Base-by-base conservation (phyloP, 768 basidiomycete species). In the Trametes maxima region DNA sequence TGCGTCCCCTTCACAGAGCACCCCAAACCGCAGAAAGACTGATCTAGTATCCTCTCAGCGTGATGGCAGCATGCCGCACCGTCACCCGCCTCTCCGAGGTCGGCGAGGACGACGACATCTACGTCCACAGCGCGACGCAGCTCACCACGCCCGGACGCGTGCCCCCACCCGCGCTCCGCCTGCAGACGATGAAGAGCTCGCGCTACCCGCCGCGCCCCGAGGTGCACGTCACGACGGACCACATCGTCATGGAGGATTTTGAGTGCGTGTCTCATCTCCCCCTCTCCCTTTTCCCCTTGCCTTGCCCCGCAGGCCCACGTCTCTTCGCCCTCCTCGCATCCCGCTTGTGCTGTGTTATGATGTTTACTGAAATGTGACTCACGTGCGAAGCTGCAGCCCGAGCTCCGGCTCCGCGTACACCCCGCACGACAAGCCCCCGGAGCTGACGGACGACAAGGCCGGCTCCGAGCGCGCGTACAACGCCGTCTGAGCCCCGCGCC, bases 71-170 rank as follows among this genome's bases (percentile, higher is more conserved):
- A 28, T 86, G 86, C 70, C 82, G 88, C 45, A 82, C 85, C 28
- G 88, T 89, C 46, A 86, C 88, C 70, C 80, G 86, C 60, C 76
- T 90, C 22, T 79, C 83, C 39, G 85, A 86, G 54, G 86, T 83
- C 65, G 80, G 75, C 64, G 51, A 63, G 0, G 44, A 74, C 67
- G 57, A 78, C 25, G 69, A 73, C 52, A 36, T 64, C 14, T 72
- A 69, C 64, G 67, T 72, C 40, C 67, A 68, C 60, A 68, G 60
- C 39, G 39, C 54, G 19, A 52, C 51, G 44, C 67, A 56, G 45
- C 49, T 59, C 19, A 40, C 25, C 43, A 57, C 51, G 24, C 62
- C 50, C 42, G 44, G 49, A 3, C 37, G 51, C 22, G 36, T 35
- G 14, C 44, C 39, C 35, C n/a, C 42, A 47, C 24, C 56, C 22